Percentiles rank a stretch among this genome's conserved stretches.
Conservation (phyloP, 495 filamentous ascomycete species). For the Acidiella bohemica region DNA sequence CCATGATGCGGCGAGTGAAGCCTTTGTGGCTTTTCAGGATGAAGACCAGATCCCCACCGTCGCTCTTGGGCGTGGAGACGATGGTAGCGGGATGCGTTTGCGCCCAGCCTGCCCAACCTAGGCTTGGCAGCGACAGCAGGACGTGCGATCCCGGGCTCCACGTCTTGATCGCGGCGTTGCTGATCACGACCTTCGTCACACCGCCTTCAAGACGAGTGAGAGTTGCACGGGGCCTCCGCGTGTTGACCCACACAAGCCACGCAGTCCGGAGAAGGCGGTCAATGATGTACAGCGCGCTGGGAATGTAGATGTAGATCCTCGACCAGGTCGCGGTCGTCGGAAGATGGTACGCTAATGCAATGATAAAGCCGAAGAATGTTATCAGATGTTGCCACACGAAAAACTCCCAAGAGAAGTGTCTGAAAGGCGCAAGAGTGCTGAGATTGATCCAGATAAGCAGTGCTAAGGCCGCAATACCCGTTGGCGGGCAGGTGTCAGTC, state of each 20-base stretch:
- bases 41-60: constrained; percentile 50
- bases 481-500: constrained; percentile 12
- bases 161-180: constrained; percentile 45
- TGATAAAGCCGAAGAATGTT: constrained; percentile 17
- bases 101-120: constrained; percentile 3
- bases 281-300: constrained; percentile 54
- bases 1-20: constrained; percentile 53
- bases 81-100: constrained; percentile 77
- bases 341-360: constrained; percentile 11
- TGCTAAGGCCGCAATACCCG: constrained; percentile 16
- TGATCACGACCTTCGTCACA: constrained; percentile 56
- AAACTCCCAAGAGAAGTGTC: constrained; percentile 13
- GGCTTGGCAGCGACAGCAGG: constrained; percentile 47
- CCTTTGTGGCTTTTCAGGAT: constrained; percentile 58
- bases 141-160: constrained; percentile 73
- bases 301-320: constrained; percentile 30
- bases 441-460: constrained; percentile 18
- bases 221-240: constrained; percentile 49
- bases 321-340: constrained; percentile 10
- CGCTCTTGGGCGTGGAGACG: constrained; percentile 38
- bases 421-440: constrained; percentile 13
- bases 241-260: constrained; percentile 48
- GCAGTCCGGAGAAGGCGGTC: constrained; percentile 49
- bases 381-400: constrained; percentile 18
- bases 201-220: constrained; percentile 48